Conservation (phyloP, 169 alveolate genomes). For the Plasmodium vivax region DNA sequence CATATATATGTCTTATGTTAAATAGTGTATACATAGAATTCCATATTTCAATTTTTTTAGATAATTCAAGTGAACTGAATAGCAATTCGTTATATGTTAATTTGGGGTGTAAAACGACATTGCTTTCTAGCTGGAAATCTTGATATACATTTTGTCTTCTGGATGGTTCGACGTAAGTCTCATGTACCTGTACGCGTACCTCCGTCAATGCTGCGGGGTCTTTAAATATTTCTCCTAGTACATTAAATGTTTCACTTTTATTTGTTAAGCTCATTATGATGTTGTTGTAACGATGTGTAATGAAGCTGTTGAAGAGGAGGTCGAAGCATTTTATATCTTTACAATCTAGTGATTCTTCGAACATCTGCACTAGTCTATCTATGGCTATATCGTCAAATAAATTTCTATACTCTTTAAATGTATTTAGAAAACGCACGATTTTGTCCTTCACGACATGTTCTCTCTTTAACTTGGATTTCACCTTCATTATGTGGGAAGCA, state of each 20-base stretch:
- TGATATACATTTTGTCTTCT: background rate
- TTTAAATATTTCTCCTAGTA: slow-evolving; percentile 6
- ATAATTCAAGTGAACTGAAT: slow-evolving; percentile 4
- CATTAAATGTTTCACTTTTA: background rate
- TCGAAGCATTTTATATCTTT: slow-evolving; percentile 45
- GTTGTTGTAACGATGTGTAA: background rate
- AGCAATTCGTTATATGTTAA: slow-evolving; percentile 20
- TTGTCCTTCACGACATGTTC: background rate
- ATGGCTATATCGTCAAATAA: slow-evolving; percentile 5
- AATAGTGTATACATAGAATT: slow-evolving; percentile 26
- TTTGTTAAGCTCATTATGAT: background rate
- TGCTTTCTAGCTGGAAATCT: background rate
- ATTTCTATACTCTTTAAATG: slow-evolving; percentile 17
- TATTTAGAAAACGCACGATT: background rate
- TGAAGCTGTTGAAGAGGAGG: slow-evolving; percentile 8
- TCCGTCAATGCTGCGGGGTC: background rate
- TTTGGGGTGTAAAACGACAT: background rate
- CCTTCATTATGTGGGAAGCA: slow-evolving; percentile 7
- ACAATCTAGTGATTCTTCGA: slow-evolving; percentile 34
- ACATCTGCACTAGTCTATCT: background rate
- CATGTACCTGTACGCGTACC: background rate
- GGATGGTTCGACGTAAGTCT: background rate
- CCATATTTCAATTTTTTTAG: slow-evolving; percentile 1
- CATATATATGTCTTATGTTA: slow-evolving; percentile 64
- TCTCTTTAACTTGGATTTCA: background rate